Base-by-base conservation (phyloP, 2,329 filamentous ascomycete species). In the Ascochyta fabae region DNA sequence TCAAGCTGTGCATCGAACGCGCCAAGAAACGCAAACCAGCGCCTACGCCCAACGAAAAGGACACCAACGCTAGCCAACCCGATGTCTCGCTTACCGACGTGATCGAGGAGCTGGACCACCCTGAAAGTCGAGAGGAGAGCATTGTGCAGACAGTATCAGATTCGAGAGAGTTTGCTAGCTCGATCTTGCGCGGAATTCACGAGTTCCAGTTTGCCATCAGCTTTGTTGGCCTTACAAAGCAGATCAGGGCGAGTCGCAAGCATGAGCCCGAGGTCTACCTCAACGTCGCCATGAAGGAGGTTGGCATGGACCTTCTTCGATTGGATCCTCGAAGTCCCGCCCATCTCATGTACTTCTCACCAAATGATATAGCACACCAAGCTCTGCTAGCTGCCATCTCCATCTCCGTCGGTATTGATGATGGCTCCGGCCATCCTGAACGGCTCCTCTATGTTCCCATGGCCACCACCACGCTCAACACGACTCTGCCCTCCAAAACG, bases 331-430 rank as follows among this genome's bases (percentile, higher is more conserved):
- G 91, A 67, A 96, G 93, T 15, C 92, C 95, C 0, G 92, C 94
- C 0, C 95, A 99, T 80, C 88, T 95, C 60, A 99, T 98, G 95
- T 98, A 99, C 76, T 99, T 99, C 71, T 91, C 93, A 2, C 87
- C 89, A 22, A 89, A 92, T 59, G 95, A 97, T 71, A 88, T 97
- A 68, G 95, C 95, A 12, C 95, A 99, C 74, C 94, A 99, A 80
- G 95, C 93, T 10, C 83, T 99, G 33, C 84, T 95, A 22, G 95
- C 94, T 16, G 95, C 93, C 3, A 86, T 99, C 36, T 96, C 95
- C 0, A 90, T 99, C 52, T 94, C 94, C 0, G 83, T 98, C 53
- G 95, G 92, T 35, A 82, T 99, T 33, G 93, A 97, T 68, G 92
- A 97, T 72, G 91, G 92, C n/a, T 86, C 88, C 26, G 90, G 89